Evolutionary conservation across 2,329 filamentous ascomycete genomes (phyloP).

Genomic region (Emydomyces testavorans): DNA sequence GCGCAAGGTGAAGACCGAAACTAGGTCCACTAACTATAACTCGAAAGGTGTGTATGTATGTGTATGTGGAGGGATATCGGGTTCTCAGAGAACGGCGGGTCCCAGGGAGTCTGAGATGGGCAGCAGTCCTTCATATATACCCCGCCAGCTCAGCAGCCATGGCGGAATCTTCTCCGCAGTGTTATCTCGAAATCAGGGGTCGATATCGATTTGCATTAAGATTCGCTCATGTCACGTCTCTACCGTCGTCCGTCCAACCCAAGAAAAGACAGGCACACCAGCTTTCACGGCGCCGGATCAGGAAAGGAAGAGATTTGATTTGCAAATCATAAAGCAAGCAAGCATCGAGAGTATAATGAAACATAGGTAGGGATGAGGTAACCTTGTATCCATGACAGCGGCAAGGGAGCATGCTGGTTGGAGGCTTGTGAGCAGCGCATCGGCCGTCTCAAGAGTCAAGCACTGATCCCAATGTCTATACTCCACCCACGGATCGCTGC

Average conservation of each 20-base stretch:
- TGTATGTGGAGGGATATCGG: no score
- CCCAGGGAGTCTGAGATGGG: neutral
- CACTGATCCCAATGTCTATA: no score
- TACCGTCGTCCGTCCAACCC: neutral
- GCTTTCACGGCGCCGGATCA: constrained; percentile 1
- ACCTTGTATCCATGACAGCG: constrained; percentile 6
- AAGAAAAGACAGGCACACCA: neutral
- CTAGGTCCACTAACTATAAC: no score
- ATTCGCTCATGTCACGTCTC: neutral
- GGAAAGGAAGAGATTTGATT: constrained; percentile 1
- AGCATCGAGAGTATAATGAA: neutral
- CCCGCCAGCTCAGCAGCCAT: neutral
- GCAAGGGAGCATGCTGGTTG: neutral
- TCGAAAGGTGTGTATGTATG: no score
- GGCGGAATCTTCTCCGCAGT: constrained; percentile 9
- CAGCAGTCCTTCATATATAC: neutral
- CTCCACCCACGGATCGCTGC: no score
- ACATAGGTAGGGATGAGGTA: constrained; percentile 7
- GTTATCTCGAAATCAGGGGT: constrained; percentile 4
- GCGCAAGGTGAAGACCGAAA: no score
- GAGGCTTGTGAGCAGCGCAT: no score
- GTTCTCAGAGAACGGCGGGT: neutral
- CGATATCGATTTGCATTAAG: neutral
- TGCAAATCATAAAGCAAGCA: neutral
- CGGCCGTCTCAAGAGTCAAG: neutral